Percentiles rank a stretch among this genome's conserved stretches.
These are phyloP conservation scores for Ligustrum vulgare DNA, from an alignment of 257 asterid genomes.

Conservation along the genomic window DNA sequence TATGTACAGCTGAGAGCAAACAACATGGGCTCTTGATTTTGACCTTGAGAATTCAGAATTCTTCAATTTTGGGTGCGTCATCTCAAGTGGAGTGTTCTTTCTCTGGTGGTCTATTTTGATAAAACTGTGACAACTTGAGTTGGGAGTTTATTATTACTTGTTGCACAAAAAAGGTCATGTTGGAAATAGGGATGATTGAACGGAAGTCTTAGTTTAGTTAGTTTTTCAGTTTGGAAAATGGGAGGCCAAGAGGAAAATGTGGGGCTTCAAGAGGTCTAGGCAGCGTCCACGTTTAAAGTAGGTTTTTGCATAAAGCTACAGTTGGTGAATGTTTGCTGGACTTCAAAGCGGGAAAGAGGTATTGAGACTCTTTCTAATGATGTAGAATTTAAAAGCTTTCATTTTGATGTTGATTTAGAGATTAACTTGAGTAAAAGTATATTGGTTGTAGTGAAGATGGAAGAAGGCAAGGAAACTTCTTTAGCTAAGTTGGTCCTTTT, in stretches of 20 bases:
- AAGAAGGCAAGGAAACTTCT: background rate
- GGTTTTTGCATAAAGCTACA: background rate
- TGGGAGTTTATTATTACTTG: too few relatives aligned
- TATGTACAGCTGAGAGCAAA: background rate
- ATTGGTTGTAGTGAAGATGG: background rate
- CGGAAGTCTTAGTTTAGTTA: background rate
- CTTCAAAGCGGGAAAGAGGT: background rate
- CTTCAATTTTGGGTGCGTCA: background rate
- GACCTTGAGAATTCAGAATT: background rate
- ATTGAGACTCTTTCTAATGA: background rate
- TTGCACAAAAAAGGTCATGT: background rate
- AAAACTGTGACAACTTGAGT: too few relatives aligned
- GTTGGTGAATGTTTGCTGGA: background rate
- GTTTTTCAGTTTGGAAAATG: background rate
- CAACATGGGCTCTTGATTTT: background rate
- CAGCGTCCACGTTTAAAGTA: background rate
- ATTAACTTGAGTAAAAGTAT: background rate
- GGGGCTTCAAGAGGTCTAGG: background rate
- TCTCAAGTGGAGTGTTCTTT: too few relatives aligned
- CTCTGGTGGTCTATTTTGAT: too few relatives aligned
- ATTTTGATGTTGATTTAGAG: background rate
- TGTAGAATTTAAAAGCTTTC: background rate
- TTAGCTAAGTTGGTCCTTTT: too few relatives aligned
- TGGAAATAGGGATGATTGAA: background rate
- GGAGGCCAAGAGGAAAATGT: background rate